Evolutionary conservation across 108 stramenopile genomes (phyloP).

Genomic region (Pseudonitzschia delicatissima): DNA sequence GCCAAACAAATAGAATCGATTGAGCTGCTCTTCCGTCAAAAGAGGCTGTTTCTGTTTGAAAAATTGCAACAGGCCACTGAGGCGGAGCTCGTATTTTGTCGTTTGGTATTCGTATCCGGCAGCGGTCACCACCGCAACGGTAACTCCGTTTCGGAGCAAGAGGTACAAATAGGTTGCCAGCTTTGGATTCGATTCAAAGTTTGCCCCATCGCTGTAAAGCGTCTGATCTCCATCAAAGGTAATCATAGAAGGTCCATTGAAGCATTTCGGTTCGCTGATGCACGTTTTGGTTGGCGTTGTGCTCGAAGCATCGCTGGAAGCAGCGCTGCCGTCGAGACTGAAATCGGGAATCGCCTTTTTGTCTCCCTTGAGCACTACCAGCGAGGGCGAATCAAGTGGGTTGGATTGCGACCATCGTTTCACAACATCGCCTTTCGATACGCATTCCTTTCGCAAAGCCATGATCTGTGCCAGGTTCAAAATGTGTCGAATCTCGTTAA

Average conservation of each 20-base stretch:
- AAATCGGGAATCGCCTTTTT: background rate
- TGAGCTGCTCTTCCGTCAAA: conserved; percentile 60
- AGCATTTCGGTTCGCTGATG: conserved; percentile 3
- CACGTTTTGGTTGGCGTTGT: background rate
- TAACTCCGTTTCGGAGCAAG: conserved; percentile 78
- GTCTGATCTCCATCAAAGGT: conserved; percentile 95
- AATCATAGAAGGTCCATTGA: conserved; percentile 77
- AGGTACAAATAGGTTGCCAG: conserved; percentile 74
- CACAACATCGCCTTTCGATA: background rate
- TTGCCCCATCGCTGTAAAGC: conserved; percentile 85
- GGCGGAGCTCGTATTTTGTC: conserved; percentile 81
- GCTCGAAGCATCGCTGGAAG: background rate
- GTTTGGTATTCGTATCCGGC: conserved; percentile 92
- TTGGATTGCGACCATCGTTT: background rate
- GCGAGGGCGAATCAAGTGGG: conserved; percentile 7
- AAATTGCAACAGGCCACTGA: conserved; percentile 78
- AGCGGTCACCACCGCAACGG: conserved; percentile 89
- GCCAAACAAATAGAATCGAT: conserved; percentile 90
- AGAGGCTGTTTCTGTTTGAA: conserved; percentile 51
- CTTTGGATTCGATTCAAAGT: conserved; percentile 84
- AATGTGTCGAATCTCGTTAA: conserved; percentile 93
- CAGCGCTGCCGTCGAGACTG: background rate
- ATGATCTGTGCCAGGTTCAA: conserved; percentile 90
- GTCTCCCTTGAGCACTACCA: background rate
- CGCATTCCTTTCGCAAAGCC: conserved; percentile 48